Evolutionary conservation across 2,329 filamentous ascomycete species (phyloP).

Genomic region (Cylindrodendrum hubeiense): DNA sequence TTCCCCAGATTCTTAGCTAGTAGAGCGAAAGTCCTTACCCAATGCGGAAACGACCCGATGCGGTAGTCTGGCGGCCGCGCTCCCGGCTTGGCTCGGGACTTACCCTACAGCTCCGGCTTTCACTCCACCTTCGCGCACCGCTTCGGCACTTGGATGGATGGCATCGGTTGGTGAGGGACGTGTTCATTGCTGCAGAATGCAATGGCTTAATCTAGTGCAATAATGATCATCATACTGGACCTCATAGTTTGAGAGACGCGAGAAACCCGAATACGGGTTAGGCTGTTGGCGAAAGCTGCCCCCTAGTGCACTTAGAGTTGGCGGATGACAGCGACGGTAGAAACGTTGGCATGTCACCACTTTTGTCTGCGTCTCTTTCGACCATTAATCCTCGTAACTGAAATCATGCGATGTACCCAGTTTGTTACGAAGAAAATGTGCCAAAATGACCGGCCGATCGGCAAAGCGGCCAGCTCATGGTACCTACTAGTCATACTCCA

Average conservation of each 20-base stretch:
- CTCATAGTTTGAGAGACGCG: background rate
- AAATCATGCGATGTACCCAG: background rate
- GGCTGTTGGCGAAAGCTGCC: background rate
- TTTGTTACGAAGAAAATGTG: background rate
- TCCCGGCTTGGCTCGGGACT: constrained; percentile 34
- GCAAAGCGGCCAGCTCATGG: background rate
- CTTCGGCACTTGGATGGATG: constrained; percentile 11
- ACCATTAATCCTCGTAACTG: background rate
- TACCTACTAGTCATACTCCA: background rate
- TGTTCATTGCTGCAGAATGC: background rate
- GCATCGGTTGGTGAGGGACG: background rate
- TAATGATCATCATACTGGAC: background rate
- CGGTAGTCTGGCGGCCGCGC: constrained; percentile 21
- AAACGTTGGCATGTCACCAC: background rate
- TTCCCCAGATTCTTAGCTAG: background rate
- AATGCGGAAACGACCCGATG: constrained; percentile 23
- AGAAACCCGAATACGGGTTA: background rate
- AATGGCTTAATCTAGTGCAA: background rate
- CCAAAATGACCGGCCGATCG: background rate
- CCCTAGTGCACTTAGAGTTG: background rate
- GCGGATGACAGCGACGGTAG: background rate
- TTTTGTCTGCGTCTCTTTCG: too few relatives aligned
- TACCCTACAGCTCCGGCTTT: constrained; percentile 8
- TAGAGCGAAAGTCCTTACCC: constrained; percentile 13
- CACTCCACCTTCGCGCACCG: background rate